phyloP scores from a whole-genome alignment of 2,329 filamentous ascomycete genomes.

The Colletotrichum lindemuthianum region DNA sequence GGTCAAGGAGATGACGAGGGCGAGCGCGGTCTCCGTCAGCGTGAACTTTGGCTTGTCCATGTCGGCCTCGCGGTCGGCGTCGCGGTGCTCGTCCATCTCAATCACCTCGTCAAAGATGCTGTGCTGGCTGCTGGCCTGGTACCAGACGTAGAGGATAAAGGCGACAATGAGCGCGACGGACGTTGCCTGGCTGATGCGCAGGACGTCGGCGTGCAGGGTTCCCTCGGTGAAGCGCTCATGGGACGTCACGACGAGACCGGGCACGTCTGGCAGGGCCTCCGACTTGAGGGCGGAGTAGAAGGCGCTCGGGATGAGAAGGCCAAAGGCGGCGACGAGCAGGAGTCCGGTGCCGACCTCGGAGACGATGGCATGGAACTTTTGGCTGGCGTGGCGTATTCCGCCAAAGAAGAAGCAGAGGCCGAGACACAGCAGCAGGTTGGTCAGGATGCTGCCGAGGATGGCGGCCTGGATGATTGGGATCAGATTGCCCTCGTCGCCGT shows the following conservation, averaged over 20 bases:
- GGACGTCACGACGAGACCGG: slow-evolving; percentile 35
- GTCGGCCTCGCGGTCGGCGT: slow-evolving; percentile 68
- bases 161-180: slow-evolving; percentile 70
- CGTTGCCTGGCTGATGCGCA: slow-evolving; percentile 70
- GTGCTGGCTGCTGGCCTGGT: slow-evolving; percentile 73
- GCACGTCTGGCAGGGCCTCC: slow-evolving; percentile 39
- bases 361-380: slow-evolving; percentile 72
- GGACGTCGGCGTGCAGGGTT: slow-evolving; percentile 56
- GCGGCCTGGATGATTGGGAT: slow-evolving; percentile 74
- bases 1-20: slow-evolving; percentile 64
- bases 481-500: slow-evolving; percentile 47
- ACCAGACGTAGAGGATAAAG: slow-evolving; percentile 67
- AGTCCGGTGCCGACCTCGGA: slow-evolving; percentile 74
- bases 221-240: slow-evolving; percentile 44
- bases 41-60: slow-evolving; percentile 71
- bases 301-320: slow-evolving; percentile 47
- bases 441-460: slow-evolving; percentile 75
- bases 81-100: slow-evolving; percentile 57
- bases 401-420: slow-evolving; percentile 75
- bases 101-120: slow-evolving; percentile 70
- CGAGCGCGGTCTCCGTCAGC: slow-evolving; percentile 70
- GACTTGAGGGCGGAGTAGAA: slow-evolving; percentile 49
- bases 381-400: slow-evolving; percentile 66
- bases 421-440: slow-evolving; percentile 74
- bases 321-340: slow-evolving; percentile 66